Evolutionary conservation across 371 early-diverging fungal genomes (phyloP).

Genomic region (Actinomucor elegans): DNA sequence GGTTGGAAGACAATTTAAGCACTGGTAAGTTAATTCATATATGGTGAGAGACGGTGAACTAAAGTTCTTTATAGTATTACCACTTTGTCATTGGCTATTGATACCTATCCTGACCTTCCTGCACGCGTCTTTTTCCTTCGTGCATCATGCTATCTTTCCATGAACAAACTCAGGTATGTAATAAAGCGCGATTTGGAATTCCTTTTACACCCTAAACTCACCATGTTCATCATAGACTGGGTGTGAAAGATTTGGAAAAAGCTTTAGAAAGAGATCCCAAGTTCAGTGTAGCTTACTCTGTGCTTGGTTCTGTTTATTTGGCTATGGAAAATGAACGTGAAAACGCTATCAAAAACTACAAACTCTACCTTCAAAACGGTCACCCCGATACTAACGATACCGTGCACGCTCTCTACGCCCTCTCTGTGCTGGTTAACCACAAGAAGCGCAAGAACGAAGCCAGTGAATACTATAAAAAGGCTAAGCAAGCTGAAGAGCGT

Average conservation of each 20-base stretch:
- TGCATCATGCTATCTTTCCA: constrained; percentile 60
- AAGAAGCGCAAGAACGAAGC: constrained; percentile 59
- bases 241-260: constrained; percentile 63
- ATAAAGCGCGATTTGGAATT: not conserved
- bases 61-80: constrained; percentile 33
- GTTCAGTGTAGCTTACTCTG: constrained; percentile 56
- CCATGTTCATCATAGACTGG: constrained; percentile 22
- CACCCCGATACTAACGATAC: constrained; percentile 61
- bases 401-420: constrained; percentile 58
- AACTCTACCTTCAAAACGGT: constrained; percentile 51
- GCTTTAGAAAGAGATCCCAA: constrained; percentile 52
- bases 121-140: constrained; percentile 63
- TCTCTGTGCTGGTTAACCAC: constrained; percentile 50
- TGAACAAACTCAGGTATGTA: constrained; percentile 51
- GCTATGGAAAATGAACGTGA: constrained; percentile 51
- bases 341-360: constrained; percentile 58
- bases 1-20: constrained; percentile 63
- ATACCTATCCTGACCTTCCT: constrained; percentile 50
- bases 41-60: not conserved
- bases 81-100: constrained; percentile 51
- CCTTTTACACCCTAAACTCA: not conserved
- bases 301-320: constrained; percentile 59
- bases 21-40: constrained; percentile 48
- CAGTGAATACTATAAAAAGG: constrained; percentile 50
- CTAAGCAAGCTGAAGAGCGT: constrained; percentile 54